These are phyloP conservation scores for Letharia columbiana DNA, from an alignment of 495 filamentous ascomycete genomes.

Conservation along the genomic window DNA sequence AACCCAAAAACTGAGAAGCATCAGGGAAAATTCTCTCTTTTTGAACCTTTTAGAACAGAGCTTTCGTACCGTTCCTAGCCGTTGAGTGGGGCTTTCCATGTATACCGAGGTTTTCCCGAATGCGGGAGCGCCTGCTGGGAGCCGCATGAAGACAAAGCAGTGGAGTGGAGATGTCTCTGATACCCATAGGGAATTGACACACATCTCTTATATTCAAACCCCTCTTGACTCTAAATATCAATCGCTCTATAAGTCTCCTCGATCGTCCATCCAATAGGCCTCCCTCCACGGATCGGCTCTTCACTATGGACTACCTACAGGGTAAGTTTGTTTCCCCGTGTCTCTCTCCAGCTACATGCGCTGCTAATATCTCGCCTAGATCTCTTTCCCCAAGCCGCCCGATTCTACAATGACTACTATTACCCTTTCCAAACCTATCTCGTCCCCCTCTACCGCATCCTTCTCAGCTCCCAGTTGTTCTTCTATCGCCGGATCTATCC, in stretches of 20 bases:
- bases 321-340: not conserved
- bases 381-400: conserved; percentile 34
- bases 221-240: not conserved
- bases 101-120: conserved; percentile 3
- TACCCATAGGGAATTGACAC: not conserved
- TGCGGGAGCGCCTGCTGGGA: not conserved
- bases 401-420: conserved; percentile 33
- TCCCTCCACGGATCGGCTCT: not conserved
- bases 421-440: conserved; percentile 32
- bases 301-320: conserved; percentile 20
- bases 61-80: conserved; percentile 1
- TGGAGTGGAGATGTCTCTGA: not conserved
- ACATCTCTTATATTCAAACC: not conserved
- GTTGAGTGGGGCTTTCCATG: not conserved
- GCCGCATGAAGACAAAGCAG: not conserved
- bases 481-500: conserved; percentile 35
- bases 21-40: not conserved
- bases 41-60: not conserved
- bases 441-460: conserved; percentile 29
- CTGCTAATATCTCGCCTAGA: conserved; percentile 21
- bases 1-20: not conserved
- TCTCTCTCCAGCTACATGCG: conserved; percentile 2
- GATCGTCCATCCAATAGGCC: not conserved
- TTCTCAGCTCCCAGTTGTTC: conserved; percentile 29
- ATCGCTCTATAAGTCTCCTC: not conserved